phyloP scores from a whole-genome alignment of 805 yeast genomes.

The Yamadazyma endophytica region DNA sequence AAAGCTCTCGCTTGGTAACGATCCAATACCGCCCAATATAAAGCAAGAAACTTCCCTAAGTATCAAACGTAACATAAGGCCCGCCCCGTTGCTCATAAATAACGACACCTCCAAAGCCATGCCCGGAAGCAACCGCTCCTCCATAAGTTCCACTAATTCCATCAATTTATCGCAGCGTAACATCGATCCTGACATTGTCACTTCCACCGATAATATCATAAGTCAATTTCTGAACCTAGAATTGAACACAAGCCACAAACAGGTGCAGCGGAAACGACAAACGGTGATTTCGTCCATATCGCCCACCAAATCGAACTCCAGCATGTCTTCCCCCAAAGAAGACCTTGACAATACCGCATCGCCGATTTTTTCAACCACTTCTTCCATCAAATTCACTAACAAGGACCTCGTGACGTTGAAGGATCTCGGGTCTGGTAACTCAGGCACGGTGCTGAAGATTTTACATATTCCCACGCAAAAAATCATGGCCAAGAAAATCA shows the following conservation, averaged over 20 bases:
- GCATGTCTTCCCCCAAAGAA: slow-evolving; percentile 7
- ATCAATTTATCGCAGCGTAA: slow-evolving; percentile 16
- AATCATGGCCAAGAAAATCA: slow-evolving; percentile 85
- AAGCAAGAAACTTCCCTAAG: no score
- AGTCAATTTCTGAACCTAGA: slow-evolving; percentile 26
- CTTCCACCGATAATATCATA: slow-evolving; percentile 18
- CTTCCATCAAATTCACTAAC: slow-evolving; percentile 25
- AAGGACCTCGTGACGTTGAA: slow-evolving; percentile 73
- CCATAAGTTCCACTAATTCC: slow-evolving; percentile 5
- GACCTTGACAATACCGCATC: slow-evolving; percentile 9
- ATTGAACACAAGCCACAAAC: slow-evolving; percentile 9
- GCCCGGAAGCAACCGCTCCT: slow-evolving; percentile 7
- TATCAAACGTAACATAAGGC: slow-evolving; percentile 14
- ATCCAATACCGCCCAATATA: slow-evolving; percentile 3
- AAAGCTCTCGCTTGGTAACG: slow-evolving; percentile 22
- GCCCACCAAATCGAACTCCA: slow-evolving; percentile 30
- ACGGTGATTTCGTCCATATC: slow-evolving; percentile 41
- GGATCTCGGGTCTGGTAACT: slow-evolving; percentile 86
- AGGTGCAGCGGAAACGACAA: slow-evolving; percentile 26
- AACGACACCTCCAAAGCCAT: not conserved
- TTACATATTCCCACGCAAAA: slow-evolving; percentile 84
- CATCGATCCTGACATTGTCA: slow-evolving; percentile 20
- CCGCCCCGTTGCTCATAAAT: slow-evolving; percentile 27
- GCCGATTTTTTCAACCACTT: slow-evolving; percentile 30
- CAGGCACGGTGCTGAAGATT: slow-evolving; percentile 88